Evolutionary conservation across 2,329 filamentous ascomycete genomes (phyloP).

Genomic region (Microcyclospora pomicola): DNA sequence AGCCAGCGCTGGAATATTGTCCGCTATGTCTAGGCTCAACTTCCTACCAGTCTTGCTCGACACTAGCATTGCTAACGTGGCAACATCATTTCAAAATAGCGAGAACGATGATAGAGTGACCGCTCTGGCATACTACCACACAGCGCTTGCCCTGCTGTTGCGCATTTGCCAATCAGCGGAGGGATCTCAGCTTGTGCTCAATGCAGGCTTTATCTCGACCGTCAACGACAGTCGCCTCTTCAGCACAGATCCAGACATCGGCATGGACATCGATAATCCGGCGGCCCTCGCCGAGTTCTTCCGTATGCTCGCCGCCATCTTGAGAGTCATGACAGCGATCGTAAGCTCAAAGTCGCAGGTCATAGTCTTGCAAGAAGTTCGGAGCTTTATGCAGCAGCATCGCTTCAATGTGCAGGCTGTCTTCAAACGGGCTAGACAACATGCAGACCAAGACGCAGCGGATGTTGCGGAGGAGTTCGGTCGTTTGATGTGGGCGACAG

Average conservation of each 20-base stretch:
- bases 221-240: constrained; percentile 77
- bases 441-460: constrained; percentile 43
- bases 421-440: constrained; percentile 68
- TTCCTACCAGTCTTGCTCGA: constrained; percentile 85
- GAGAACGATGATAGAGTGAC: constrained; percentile 36
- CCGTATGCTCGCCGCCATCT: constrained; percentile 62
- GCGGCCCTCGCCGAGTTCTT: constrained; percentile 70
- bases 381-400: constrained; percentile 69
- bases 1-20: constrained; percentile 60
- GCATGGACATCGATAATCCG: constrained; percentile 57
- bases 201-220: constrained; percentile 72
- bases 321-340: constrained; percentile 69
- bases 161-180: constrained; percentile 69
- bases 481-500: constrained; percentile 66
- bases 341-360: constrained; percentile 73
- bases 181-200: constrained; percentile 79
- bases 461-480: constrained; percentile 76
- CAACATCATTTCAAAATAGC: constrained; percentile 43
- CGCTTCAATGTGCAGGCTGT: constrained; percentile 73
- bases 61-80: constrained; percentile 62
- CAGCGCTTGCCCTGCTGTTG: constrained; percentile 68
- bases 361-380: constrained; percentile 56
- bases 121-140: constrained; percentile 50
- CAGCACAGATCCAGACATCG: constrained; percentile 79
- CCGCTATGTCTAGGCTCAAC: constrained; percentile 70